Evolutionary conservation across 1,284 basidiomycete species (phyloP).

Genomic region (Ustilago tritici): DNA sequence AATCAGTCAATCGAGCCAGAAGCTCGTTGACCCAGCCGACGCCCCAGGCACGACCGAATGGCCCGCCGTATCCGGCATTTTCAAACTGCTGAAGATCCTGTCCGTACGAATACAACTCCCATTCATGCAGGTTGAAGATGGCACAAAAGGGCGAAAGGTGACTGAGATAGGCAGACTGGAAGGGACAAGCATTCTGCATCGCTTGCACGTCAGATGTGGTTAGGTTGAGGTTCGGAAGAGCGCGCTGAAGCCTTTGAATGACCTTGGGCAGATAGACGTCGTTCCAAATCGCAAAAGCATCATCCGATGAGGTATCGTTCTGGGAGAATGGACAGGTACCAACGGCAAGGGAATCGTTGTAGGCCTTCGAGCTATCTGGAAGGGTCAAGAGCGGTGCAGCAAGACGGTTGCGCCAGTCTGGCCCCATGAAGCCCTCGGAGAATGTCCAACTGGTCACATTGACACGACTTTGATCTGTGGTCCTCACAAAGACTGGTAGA

Average conservation of each 20-base stretch:
- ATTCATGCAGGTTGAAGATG: conserved; percentile 19
- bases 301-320: conserved; percentile 27
- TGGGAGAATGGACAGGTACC: conserved; percentile 23
- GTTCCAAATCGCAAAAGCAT: conserved; percentile 29
- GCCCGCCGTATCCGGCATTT: conserved; percentile 24
- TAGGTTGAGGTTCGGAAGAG: conserved; percentile 24
- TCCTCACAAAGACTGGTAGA: conserved; percentile 23
- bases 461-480: conserved; percentile 28
- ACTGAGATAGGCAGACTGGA: conserved; percentile 26
- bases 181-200: conserved; percentile 32
- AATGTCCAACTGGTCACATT: conserved; percentile 26
- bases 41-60: conserved; percentile 23
- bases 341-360: conserved; percentile 19
- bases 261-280: conserved; percentile 20
- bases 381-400: conserved; percentile 20
- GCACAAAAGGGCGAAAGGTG: conserved; percentile 31
- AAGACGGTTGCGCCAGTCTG: conserved; percentile 21
- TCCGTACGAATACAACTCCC: conserved; percentile 31
- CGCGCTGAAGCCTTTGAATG: conserved; percentile 17
- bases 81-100: conserved; percentile 32
- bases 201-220: conserved; percentile 25
- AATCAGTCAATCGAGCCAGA: conserved; percentile 26
- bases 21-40: conserved; percentile 39
- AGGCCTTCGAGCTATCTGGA: conserved; percentile 19
- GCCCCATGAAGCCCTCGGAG: conserved; percentile 21